Evolutionary conservation across 192 early-diverging fungal genomes (phyloP), one percentile per base, ranked within the genome.

Genomic region (Rhizophlyctis rosea): DNA sequence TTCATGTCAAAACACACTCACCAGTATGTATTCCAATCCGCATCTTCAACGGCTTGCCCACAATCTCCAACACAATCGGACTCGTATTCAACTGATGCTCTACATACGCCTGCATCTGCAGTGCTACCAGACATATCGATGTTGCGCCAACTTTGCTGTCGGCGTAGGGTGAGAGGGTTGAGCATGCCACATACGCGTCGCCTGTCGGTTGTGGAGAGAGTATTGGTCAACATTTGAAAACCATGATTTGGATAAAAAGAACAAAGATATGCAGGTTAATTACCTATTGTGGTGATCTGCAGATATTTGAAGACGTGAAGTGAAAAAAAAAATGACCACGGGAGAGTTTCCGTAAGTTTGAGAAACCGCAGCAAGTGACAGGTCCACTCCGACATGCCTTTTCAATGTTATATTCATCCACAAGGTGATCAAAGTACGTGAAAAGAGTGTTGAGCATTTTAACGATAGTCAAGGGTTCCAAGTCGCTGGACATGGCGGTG

Each of bases 391-490:
- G 25, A 3, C 48, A 7, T 47, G 75, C 72, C 67, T 80, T 80
- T 64, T 80, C 78, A 21, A 80, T 61, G 27, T 50, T 55, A 47
- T 69, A 75, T 50, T 76, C 70, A 29, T 71, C 60, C 3, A 65
- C 76, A 11, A 80, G 66, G 33, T 62, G 64, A 58, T 80, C 74
- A 69, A 80, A 76, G 59, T 66, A 73, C 9, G 72, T 68, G 65
- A 80, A 80, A 7, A 76, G 64, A 21, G 75, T 76, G 59, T 80
- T 76, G 63, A 80, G 71, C 31, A 80, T 69, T 54, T 76, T 69
- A 25, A 80, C 72, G 59, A 80, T 74, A 25, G 57, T 74, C 4
- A 80, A 56, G 3, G 78, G 74, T 47, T 80, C 78, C 2, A 76
- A 36, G n/a, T 64, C 32, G 33, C 72, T 65, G 2, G 78, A 80